A percentile compares a stretch with the other conserved stretches of the same genome.
phyloP scores from a whole-genome alignment of 306 rosid genomes.

The Pyrus betulifolia region DNA sequence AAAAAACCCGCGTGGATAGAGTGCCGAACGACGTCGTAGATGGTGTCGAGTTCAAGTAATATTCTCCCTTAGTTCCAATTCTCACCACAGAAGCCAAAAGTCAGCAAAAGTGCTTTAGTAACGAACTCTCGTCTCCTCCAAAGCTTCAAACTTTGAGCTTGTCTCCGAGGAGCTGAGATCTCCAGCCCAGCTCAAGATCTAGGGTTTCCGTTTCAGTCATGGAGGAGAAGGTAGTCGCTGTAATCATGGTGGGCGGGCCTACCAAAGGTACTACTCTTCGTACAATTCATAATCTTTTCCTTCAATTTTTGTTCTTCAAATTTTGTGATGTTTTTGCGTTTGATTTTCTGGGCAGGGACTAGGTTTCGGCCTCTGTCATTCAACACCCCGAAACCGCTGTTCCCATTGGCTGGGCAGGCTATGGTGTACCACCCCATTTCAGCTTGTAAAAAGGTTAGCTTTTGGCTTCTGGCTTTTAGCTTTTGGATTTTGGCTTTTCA shows the following conservation, averaged over 20 bases:
- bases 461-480: conserved; percentile 13
- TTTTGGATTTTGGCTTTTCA: not conserved
- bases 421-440: conserved; percentile 95
- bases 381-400: conserved; percentile 92
- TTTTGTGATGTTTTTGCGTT: conserved; percentile 9
- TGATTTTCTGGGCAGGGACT: conserved; percentile 54
- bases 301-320: not conserved
- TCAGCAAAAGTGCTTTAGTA: not conserved
- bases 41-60: not conserved
- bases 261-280: conserved; percentile 56
- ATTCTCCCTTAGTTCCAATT: not conserved
- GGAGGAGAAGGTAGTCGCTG: conserved; percentile 91
- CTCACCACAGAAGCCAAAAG: not conserved
- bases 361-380: conserved; percentile 98
- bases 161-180: not conserved
- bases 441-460: conserved; percentile 82
- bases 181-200: conserved; percentile 24
- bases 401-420: conserved; percentile 94
- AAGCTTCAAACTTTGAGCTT: conserved; percentile 1
- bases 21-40: not conserved
- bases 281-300: not conserved
- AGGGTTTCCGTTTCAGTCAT: conserved; percentile 19
- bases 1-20: too few species aligned
- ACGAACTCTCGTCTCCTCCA: not conserved
- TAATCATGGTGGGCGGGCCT: conserved; percentile 98